Evolutionary conservation across 805 yeast species (phyloP).

Genomic region (Wickerhamomyces ciferrii): DNA sequence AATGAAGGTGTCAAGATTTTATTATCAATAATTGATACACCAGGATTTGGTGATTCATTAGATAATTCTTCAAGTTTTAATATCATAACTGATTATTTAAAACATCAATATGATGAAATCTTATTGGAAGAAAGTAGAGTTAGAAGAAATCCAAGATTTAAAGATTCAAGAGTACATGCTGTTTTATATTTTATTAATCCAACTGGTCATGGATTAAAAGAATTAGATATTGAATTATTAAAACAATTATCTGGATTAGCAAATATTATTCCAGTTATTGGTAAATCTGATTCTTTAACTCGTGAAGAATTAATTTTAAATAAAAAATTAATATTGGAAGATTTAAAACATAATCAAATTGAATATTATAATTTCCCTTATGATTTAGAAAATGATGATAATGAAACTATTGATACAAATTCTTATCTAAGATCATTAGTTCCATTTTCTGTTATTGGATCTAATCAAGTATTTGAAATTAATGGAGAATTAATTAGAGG

Average conservation of each 20-base stretch:
- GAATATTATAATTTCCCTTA: conserved; percentile 74
- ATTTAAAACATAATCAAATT: conserved; percentile 62
- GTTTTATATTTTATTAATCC: conserved; percentile 76
- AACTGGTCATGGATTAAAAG: conserved; percentile 76
- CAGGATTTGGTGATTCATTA: conserved; percentile 75
- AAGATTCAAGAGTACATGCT: conserved; percentile 78
- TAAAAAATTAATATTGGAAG: conserved; percentile 71
- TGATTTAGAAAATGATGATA: conserved; percentile 47
- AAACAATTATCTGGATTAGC: conserved; percentile 73
- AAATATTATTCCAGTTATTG: conserved; percentile 80
- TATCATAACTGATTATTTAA: conserved; percentile 68
- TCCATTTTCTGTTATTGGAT: conserved; percentile 68
- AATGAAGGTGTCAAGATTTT: conserved; percentile 81
- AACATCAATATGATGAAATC: conserved; percentile 81
- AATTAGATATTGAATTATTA: conserved; percentile 76
- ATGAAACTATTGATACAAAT: conserved; percentile 61
- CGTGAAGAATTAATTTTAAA: conserved; percentile 70
- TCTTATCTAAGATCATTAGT: conserved; percentile 56
- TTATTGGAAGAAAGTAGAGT: conserved; percentile 76
- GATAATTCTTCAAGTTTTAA: conserved; percentile 66
- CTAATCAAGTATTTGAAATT: conserved; percentile 54
- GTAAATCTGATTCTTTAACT: conserved; percentile 83
- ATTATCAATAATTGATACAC: conserved; percentile 73
- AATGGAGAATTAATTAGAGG: conserved; percentile 37
- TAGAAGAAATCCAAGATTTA: conserved; percentile 79